Conservation (phyloP, 805 yeast species). For the Zygosaccharomyces bisporus region DNA sequence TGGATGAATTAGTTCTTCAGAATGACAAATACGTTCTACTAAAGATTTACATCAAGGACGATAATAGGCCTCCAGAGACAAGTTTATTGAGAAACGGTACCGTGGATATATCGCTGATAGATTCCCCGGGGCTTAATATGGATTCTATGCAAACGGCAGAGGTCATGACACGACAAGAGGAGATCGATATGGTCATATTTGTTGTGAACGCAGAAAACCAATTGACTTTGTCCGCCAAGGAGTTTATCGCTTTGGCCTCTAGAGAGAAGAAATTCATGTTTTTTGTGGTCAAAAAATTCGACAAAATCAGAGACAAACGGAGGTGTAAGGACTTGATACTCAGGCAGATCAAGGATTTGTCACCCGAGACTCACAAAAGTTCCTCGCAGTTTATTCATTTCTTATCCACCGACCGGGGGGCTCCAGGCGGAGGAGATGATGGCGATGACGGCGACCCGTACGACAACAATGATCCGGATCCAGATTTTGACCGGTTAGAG, state of each 20-base stretch:
- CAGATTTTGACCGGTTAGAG: conserved; percentile 80
- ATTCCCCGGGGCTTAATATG: conserved; percentile 95
- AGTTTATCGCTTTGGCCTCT: conserved; percentile 85
- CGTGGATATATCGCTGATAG: conserved; percentile 87
- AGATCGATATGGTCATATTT: conserved; percentile 91
- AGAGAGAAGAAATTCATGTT: conserved; percentile 88
- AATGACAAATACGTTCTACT: conserved; percentile 68
- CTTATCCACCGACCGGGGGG: conserved; percentile 61
- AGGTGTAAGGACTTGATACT: conserved; percentile 73
- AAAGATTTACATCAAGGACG: conserved; percentile 78
- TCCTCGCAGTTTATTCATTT: conserved; percentile 92
- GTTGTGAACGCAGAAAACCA: conserved; percentile 96
- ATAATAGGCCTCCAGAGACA: conserved; percentile 51
- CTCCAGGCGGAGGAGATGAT: conserved; percentile 36
- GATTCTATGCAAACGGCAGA: conserved; percentile 93
- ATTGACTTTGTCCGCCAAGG: conserved; percentile 89
- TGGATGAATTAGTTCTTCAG: conserved; percentile 68
- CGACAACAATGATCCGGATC: conserved; percentile 40
- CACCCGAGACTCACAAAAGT: conserved; percentile 89
- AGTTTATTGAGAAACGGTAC: conserved; percentile 84
- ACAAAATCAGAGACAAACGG: conserved; percentile 74
- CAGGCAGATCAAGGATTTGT: conserved; percentile 77
- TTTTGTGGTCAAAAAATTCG: conserved; percentile 91
- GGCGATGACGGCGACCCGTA: conserved; percentile 38
- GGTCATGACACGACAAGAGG: conserved; percentile 93